Base-by-base conservation (phyloP, 2,329 filamentous ascomycete genomes). In the Acrocalymma vagum region DNA sequence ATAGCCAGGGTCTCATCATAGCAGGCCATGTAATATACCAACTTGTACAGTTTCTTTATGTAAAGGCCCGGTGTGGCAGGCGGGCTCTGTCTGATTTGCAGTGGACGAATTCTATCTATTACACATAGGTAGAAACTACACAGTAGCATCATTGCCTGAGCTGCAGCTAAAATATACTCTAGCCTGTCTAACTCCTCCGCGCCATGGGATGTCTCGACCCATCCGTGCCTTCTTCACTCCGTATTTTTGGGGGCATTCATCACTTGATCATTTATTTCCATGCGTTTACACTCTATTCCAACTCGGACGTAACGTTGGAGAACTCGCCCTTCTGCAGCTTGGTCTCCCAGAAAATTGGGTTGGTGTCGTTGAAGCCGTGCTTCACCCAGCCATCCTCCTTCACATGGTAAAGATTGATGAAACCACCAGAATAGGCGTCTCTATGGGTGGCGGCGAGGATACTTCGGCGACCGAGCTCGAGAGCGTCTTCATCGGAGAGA, bases 371-470 rank as follows among this genome's bases (percentile, higher is more conserved):
- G 82, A 99, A 99, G 50, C 94, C 94, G 69, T 97, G 93, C 83
- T 95, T 96, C 65, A 95, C 92, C 94, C 94, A 99, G 61, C 94
- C 94, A 53, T 91, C 87, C 79, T 99, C 93, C 85, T 96, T 96
- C 70, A 99, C 92, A 68, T 99, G 94, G 76, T 99, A 99, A 68
- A 97, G 71, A 78, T 99, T 99, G 81, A 99, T 96, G 78, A 84
- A 97, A 57, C 94, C 94, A 79, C 94, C 94, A 16, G 94, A 97
- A 82, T 88, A 99, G n/a, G 94, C 94, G 72, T 99, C 94, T 69
- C 94, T 83, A 77, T 99, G 94, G 47, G 93, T 97, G 39, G 94
- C 94, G 24, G 94, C 94, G 55, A 99, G 77, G 67, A 99, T 99
- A 75, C 90, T 95, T 67, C 94, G 82, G 66, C 87, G 84, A 42